Evolutionary conservation across 192 early-diverging fungal genomes (phyloP), one percentile per base, ranked within the genome.

Genomic region (Linnemannia elongata): DNA sequence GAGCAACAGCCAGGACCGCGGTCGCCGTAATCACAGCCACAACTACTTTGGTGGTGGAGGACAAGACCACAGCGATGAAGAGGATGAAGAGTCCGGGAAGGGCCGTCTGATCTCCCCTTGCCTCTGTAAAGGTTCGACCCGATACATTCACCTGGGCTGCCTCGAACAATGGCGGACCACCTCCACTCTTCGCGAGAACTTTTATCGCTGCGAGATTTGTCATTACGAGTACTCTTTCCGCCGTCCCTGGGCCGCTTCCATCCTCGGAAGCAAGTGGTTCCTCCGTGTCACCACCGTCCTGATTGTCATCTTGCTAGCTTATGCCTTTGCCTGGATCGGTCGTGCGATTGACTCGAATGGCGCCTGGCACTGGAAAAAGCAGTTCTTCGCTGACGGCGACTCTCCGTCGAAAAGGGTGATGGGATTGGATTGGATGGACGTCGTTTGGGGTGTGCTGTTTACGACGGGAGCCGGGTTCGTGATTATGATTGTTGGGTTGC

Each of bases 221-320:
- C 79, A 86, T 55, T 86, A 86, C 39, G 55, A 77, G 38, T 86
- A 86, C 38, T 86, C 84, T 38, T 81, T 86, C 55, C 69, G 75
- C 5, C 24, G 84, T 1, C 78, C 84, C 0, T 81, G 74, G 71
- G 69, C 80, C 18, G 78, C 84, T 0, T 52, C 54, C 6, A 60
- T 81, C 24, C 45, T 86, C 38, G 57, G 55, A 1, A n/a, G 81
- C 47, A 27, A 35, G 7, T 86, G 75, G 79, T 86, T 86, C 75
- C 38, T 81, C 22, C 79, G 68, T 38, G 24, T 63, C 1, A 20
- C 69, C 2, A 81, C 75, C 6, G 39, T 35, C 0, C 0, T 74
- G 6, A 72, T 86, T 55, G 63, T 86, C 39, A 3, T 69, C 6
- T 18, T 12, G 2, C 6, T 80, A 6, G 36, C 42, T 6, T 81